These are phyloP conservation scores for Heliamphora exappendiculata DNA, from an alignment of 148 eudicot genomes.

Conservation along the genomic window DNA sequence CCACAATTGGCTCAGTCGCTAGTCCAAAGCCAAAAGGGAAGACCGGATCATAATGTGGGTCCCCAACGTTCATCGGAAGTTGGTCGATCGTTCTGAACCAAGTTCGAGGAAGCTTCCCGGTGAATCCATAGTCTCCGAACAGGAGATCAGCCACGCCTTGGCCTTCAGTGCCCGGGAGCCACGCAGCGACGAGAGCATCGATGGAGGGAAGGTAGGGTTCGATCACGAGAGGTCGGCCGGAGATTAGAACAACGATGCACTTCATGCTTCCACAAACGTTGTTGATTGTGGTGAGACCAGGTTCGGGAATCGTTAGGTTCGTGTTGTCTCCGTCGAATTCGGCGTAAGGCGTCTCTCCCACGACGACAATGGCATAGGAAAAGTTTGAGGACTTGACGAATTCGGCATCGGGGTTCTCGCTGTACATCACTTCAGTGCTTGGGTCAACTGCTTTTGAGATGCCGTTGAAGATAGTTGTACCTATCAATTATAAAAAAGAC, in stretches of 20 bases:
- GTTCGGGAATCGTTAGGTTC: constrained; percentile 15
- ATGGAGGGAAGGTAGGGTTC: constrained; percentile 13
- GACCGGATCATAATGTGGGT: too few species aligned
- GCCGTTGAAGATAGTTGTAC: constrained; percentile 19
- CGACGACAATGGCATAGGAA: constrained; percentile 18
- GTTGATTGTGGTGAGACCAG: constrained; percentile 7
- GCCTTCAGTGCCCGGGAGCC: not conserved
- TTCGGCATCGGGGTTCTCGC: not conserved
- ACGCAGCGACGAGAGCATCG: constrained; percentile 21
- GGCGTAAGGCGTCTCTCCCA: constrained; percentile 19
- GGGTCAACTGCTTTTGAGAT: constrained; percentile 16
- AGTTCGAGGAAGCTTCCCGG: too few species aligned
- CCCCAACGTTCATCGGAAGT: too few species aligned
- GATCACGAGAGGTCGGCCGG: constrained; percentile 16
- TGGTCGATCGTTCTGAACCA: too few species aligned
- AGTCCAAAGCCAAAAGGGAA: too few species aligned
- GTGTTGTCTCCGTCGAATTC: constrained; percentile 22
- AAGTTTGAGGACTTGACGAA: constrained; percentile 14
- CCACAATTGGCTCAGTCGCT: too few species aligned
- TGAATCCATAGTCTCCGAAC: too few species aligned
- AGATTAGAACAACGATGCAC: constrained; percentile 15
- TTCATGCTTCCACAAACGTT: constrained; percentile 12
- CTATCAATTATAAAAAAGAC: not conserved
- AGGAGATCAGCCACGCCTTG: too few species aligned
- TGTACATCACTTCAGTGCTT: constrained; percentile 11